Conservation (phyloP, 2,329 filamentous ascomycete genomes). For the Clonostachys chloroleuca region DNA sequence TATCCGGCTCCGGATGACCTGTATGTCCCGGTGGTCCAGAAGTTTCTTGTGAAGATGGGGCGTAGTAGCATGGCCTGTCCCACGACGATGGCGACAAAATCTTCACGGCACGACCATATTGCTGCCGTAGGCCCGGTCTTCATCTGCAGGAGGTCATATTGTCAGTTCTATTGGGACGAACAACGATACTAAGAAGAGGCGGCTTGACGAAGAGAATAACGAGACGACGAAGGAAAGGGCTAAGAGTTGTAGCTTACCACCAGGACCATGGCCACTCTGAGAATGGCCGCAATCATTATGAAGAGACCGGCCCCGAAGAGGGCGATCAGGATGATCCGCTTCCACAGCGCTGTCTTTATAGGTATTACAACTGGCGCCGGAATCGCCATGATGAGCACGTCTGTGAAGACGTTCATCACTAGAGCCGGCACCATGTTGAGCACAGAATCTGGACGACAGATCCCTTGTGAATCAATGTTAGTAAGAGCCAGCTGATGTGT, state of each 20-base stretch:
- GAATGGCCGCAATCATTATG: conserved; percentile 18
- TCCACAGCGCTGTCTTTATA: conserved; percentile 16
- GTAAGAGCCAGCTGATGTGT: no score
- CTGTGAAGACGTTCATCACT: conserved; percentile 21
- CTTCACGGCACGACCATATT: conserved; percentile 30
- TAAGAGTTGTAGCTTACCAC: conserved; percentile 7
- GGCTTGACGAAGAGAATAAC: no score
- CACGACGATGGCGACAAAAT: conserved; percentile 25
- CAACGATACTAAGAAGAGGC: no score
- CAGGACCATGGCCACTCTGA: conserved; percentile 17
- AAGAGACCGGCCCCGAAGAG: conserved; percentile 23
- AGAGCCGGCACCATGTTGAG: conserved; percentile 21
- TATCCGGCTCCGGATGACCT: no score
- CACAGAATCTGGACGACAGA: conserved; percentile 21
- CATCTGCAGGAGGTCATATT: no score
- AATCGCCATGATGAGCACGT: conserved; percentile 23
- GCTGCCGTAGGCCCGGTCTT: conserved; percentile 8
- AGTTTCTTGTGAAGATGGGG: conserved; percentile 14
- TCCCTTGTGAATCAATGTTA: background rate
- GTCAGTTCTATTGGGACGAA: no score
- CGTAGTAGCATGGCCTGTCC: conserved; percentile 27
- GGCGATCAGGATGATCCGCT: conserved; percentile 19
- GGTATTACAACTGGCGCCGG: conserved; percentile 17
- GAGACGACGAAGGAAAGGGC: no score
- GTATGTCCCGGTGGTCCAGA: conserved; percentile 8